Evolutionary conservation across 106 monocot species (phyloP), one percentile per base, ranked within the genome.

Genomic region (Ottelia alismoides): DNA sequence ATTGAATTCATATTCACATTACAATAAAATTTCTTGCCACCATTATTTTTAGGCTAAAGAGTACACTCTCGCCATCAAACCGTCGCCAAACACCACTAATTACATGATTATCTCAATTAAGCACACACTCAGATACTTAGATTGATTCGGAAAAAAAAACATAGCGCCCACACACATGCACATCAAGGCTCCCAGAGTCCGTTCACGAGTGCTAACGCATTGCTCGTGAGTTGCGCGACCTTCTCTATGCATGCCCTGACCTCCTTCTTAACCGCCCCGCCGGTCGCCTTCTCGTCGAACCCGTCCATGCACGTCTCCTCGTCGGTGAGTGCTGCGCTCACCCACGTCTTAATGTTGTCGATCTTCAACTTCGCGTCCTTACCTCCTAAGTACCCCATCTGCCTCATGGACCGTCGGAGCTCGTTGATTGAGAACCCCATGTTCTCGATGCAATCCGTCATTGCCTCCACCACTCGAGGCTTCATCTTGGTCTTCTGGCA

Each of bases 311-410:
- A 86, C 2, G 77, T 81, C 61, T 77, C 30, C 10, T 71, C 80
- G 26, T 86, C 71, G 0, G 85, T 86, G 21, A 86, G 35, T 20
- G 77, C 85, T 2, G 85, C 71, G 56, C 85, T 86, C 16, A 80
- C 80, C 85, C 85, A 86, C 2, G 85, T 86, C 74, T 77, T 66
- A 14, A 86, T 51, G 65, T 60, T 60, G 30, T 51, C 58, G 27
- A 86, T 61, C 31, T 74, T 52, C 22, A 67, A 46, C 40, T 56
- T 20, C 25, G 25, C 7, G 12, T 61, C 16, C 45, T 61, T 60
- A 12, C 74, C 72, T 27, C 64, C 47, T 11, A 81, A 21, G 18
- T 51, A 53, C 10, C 27, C 49, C 74, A 86, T 72, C 45, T 50
- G 63, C 0, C 52, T 11, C 24, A 71, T n/a, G 7, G 77, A 80